phyloP scores from a whole-genome alignment of 768 basidiomycete genomes.

The Gautieria morchelliformis region DNA sequence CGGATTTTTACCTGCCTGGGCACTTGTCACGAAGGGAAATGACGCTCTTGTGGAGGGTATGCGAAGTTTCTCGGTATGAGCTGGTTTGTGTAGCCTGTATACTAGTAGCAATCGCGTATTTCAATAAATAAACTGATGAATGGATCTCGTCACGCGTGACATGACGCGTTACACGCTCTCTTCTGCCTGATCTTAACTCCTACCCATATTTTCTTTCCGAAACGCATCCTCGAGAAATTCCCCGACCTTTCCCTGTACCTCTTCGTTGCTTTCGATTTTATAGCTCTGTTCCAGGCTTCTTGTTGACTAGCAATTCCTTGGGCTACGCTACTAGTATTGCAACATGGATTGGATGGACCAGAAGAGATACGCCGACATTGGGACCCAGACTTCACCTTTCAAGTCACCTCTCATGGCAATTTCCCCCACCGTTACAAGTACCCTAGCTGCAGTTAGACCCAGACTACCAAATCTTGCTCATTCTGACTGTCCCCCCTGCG shows the following conservation, averaged over 20 bases:
- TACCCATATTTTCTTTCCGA: background rate
- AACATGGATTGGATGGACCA: background rate
- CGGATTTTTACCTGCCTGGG: constrained; percentile 59
- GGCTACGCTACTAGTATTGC: background rate
- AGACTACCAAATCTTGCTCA: too few relatives aligned
- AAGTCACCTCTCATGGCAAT: background rate
- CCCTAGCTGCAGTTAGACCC: background rate
- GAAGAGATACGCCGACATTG: background rate
- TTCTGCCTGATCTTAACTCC: background rate
- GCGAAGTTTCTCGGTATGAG: constrained; percentile 24
- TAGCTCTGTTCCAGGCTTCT: background rate
- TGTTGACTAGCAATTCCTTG: background rate
- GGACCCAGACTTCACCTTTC: background rate
- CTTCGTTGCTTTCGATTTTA: background rate
- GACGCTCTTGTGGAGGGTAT: constrained; percentile 53
- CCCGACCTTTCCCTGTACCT: background rate
- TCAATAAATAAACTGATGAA: background rate
- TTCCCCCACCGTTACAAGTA: background rate
- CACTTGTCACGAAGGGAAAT: constrained; percentile 42
- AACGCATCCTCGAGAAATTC: background rate
- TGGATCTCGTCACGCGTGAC: background rate
- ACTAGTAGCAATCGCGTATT: background rate
- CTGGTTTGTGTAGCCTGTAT: background rate
- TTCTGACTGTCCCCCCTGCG: too few relatives aligned
- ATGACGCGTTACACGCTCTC: background rate